A percentile compares a stretch with the other conserved stretches of the same genome.
Conservation (phyloP, 495 filamentous ascomycete genomes). For the Parathielavia appendiculata region DNA sequence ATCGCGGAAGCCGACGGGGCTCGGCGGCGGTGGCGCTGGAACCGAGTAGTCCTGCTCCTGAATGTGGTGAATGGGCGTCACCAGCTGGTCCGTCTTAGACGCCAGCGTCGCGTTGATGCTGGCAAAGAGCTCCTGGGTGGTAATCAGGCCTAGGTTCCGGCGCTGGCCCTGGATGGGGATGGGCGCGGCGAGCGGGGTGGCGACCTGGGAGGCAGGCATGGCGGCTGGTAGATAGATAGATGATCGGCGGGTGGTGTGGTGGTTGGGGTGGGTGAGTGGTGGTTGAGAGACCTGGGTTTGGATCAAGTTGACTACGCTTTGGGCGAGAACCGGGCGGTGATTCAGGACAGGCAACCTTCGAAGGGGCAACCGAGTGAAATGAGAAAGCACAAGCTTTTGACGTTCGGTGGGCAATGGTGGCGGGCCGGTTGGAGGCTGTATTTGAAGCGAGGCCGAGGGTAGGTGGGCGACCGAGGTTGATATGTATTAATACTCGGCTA, state of each 20-base stretch:
- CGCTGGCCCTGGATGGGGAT: constrained; percentile 39
- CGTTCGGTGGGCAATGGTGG: constrained; percentile 8
- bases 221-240: constrained; percentile 23
- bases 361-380: not conserved
- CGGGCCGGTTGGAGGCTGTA: constrained; percentile 6
- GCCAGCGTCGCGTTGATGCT: constrained; percentile 43
- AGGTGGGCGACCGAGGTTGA: constrained; percentile 17
- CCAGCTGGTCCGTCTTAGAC: constrained; percentile 34
- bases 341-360: not conserved
- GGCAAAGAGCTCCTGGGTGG: constrained; percentile 44
- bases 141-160: constrained; percentile 33
- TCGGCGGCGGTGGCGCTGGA: constrained; percentile 47
- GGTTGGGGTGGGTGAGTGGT: not conserved
- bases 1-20: constrained; percentile 46
- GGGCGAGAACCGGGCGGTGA: not conserved
- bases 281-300: not conserved
- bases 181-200: constrained; percentile 39
- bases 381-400: constrained; percentile 5
- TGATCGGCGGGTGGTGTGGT: not conserved
- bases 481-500: constrained; percentile 23
- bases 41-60: constrained; percentile 48
- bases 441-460: constrained; percentile 12
- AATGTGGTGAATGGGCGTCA: constrained; percentile 41
- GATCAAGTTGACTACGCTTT: not conserved
- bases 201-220: constrained; percentile 35